A percentile compares a stretch with the other conserved stretches of the same genome.
These are phyloP conservation scores for Rubia peregrina DNA, from an alignment of 305 asterid genomes.

Conservation along the genomic window DNA sequence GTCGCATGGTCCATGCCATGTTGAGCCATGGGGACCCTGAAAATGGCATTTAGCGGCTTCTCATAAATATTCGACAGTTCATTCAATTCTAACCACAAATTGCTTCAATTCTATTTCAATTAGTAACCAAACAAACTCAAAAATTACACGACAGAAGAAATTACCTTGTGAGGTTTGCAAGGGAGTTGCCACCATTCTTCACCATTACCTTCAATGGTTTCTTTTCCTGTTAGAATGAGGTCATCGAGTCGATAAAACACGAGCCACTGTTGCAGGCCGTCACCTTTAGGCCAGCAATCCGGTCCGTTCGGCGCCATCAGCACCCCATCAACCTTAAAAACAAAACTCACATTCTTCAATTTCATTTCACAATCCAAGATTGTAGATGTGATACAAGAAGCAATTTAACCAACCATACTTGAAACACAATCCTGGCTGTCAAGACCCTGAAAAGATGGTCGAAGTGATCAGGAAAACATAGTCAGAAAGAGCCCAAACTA, in stretches of 20 bases:
- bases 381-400: background rate
- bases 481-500: constrained; percentile 50
- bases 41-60: constrained; percentile 22
- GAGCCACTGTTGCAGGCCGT: constrained; percentile 82
- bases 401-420: constrained; percentile 27
- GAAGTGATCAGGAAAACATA: constrained; percentile 59
- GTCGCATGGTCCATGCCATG: constrained; percentile 87
- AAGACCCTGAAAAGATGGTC: constrained; percentile 87
- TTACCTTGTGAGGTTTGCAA: constrained; percentile 94
- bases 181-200: constrained; percentile 96
- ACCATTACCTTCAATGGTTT: constrained; percentile 91
- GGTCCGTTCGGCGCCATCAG: constrained; percentile 93
- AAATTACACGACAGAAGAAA: background rate
- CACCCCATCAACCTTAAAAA: constrained; percentile 64
- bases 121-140: background rate
- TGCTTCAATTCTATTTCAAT: background rate
- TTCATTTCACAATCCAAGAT: background rate
- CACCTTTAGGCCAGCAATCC: constrained; percentile 79
- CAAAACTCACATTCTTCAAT: background rate
- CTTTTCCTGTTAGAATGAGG: constrained; percentile 63
- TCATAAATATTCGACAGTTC: constrained; percentile 28
- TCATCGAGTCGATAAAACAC: constrained; percentile 70
- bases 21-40: constrained; percentile 92
- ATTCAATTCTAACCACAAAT: constrained; percentile 9
- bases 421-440: constrained; percentile 72